These are phyloP conservation scores for Crithidia fasciculata DNA, from an alignment of 208 protist species.

Conservation along the genomic window DNA sequence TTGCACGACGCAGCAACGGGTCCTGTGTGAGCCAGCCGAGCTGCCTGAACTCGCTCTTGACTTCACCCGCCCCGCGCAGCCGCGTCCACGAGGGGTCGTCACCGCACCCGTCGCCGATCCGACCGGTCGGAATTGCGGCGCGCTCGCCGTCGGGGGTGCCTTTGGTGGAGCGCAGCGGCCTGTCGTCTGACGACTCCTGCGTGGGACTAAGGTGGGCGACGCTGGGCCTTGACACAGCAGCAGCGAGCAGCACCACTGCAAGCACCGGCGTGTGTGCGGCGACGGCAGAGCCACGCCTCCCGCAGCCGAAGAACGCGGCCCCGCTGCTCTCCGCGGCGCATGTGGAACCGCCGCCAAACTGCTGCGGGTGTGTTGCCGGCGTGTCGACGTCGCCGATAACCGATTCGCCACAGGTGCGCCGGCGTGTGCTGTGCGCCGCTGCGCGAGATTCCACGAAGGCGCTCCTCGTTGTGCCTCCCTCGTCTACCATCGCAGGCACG, in stretches of 20 bases:
- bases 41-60: slow-evolving; percentile 29
- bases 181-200: slow-evolving; percentile 25
- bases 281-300: neutral
- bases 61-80: slow-evolving; percentile 22
- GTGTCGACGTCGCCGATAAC: neutral
- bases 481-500: neutral
- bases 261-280: slow-evolving; percentile 1
- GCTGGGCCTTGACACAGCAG: neutral
- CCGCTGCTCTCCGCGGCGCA: slow-evolving; percentile 3
- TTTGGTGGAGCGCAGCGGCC: slow-evolving; percentile 14
- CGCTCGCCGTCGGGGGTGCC: slow-evolving; percentile 30
- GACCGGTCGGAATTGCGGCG: neutral
- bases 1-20: slow-evolving; percentile 26
- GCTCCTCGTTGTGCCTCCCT: neutral
- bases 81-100: slow-evolving; percentile 20
- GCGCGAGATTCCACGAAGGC: neutral
- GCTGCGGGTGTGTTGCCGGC: neutral
- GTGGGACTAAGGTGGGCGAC: slow-evolving; percentile 20
- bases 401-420: slow-evolving; percentile 13
- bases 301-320: neutral
- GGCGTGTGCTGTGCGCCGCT: neutral
- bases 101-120: slow-evolving; percentile 34
- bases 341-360: neutral
- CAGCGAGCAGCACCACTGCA: neutral
- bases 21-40: slow-evolving; percentile 29